Evolutionary conservation across 2,329 filamentous ascomycete species (phyloP).

Genomic region (Elsinoe batatas): DNA sequence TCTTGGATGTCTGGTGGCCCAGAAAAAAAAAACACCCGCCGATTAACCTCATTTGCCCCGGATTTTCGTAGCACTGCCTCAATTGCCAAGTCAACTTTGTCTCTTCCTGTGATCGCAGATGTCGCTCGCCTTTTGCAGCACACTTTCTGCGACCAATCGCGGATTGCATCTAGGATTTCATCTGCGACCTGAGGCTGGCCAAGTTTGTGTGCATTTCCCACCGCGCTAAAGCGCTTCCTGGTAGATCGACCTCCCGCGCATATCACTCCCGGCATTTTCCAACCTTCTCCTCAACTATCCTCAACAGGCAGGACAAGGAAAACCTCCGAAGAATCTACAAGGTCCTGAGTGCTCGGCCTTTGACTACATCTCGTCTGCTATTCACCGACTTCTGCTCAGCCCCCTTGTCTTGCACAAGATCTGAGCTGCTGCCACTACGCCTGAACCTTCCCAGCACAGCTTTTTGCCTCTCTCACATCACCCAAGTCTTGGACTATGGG

Average conservation of each 20-base stretch:
- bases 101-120: background rate
- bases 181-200: background rate
- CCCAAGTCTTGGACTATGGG: background rate
- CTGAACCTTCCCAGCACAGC: background rate
- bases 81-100: constrained; percentile 1
- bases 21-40: background rate
- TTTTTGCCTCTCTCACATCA: constrained; percentile 6
- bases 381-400: constrained; percentile 5
- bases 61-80: constrained; percentile 10
- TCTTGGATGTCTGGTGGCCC: background rate
- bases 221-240: background rate
- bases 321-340: background rate
- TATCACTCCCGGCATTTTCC: background rate
- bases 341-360: background rate
- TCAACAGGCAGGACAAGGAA: constrained; percentile 5
- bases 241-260: background rate
- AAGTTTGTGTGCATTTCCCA: background rate
- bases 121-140: background rate
- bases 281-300: constrained; percentile 1
- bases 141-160: constrained; percentile 5
- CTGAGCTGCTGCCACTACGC: background rate
- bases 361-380: background rate
- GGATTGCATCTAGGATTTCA: background rate
- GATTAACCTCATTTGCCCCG: constrained; percentile 9
- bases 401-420: constrained; percentile 8